Conservation (phyloP, 352 stramenopile genomes). For the Globisporangium okanoganense region DNA sequence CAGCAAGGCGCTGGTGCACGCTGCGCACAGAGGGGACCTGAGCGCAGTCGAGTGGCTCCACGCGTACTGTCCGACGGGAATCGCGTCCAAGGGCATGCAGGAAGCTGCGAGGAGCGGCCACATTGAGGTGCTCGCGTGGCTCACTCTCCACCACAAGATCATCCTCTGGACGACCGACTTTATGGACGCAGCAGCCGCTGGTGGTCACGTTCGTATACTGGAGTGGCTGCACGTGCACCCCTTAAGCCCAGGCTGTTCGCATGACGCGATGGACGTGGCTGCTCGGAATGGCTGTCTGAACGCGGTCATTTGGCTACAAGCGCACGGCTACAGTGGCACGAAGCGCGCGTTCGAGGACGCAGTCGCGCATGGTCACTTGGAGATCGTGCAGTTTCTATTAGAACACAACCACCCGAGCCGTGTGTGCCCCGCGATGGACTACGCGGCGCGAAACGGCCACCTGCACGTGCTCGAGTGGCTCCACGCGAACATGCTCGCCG, state of each 20-base stretch:
- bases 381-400: constrained; percentile 5
- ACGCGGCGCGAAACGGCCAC: constrained; percentile 10
- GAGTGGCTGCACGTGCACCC: constrained; percentile 3
- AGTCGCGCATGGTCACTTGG: constrained; percentile 2
- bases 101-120: constrained; percentile 1
- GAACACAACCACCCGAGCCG: neutral
- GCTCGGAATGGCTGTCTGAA: neutral
- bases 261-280: constrained; percentile 3
- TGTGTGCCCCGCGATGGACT: constrained; percentile 13
- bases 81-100: constrained; percentile 6
- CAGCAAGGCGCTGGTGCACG: constrained; percentile 9
- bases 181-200: neutral
- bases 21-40: neutral
- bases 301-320: constrained; percentile 6
- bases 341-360: constrained; percentile 7
- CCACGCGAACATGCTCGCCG: constrained; percentile 4
- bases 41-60: constrained; percentile 4
- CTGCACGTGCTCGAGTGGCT: constrained; percentile 8
- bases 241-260: neutral
- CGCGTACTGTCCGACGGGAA: constrained; percentile 2
- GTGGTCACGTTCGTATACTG: neutral
- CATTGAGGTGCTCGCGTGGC: constrained; percentile 1
- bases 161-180: constrained; percentile 10
- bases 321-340: neutral
- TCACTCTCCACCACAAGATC: neutral